Evolutionary conservation across 2,329 filamentous ascomycete species (phyloP), one percentile per base, ranked within the genome.

Genomic region (Fusarium udum): DNA sequence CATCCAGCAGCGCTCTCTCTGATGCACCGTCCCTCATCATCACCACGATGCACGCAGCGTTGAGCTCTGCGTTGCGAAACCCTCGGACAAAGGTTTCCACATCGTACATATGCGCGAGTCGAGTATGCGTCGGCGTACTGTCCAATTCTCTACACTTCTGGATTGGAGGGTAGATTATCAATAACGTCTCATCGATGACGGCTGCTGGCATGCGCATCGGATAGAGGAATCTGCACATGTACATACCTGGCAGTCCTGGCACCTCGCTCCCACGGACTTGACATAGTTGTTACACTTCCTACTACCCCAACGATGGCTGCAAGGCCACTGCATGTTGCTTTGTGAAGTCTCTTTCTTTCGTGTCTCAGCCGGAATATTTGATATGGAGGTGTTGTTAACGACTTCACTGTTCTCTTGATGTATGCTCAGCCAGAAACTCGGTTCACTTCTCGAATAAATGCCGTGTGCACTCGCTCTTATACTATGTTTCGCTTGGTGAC

Each of bases 261-360:
- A 77, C 26, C 64, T 72, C 40, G 64, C 62, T 45, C 73, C 75
- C 31, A 77, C 36, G 32, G 45, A 61, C 26, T 73, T 57, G 26
- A 76, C 75, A 73, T 73, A 75, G 32, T 61, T 64, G 51, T 68
- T 61, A 62, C 75, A 77, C 56, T 43, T 64, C 64, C 73, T 69
- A 31, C 73, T 68, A 37, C 75, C 75, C 71, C 75, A 77, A 11
- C 60, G 61, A 46, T 77, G 71, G 48, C 71, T 77, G 52, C 75
- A 77, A 37, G 75, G 75, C 75, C 75, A 77, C 31, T 58, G 67
- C 75, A 77, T 77, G n/a, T 37, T 57, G 43, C 34, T 61, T 34
- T 32, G 31, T 36, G 39, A 28, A 28, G 11, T 40, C n/a, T 42
- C 45, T 22, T 24, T 56, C 43, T 61, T 46, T 39, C 37, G 36